Base-by-base conservation (phyloP, 2,329 filamentous ascomycete genomes). In the Plenodomus lindquistii region DNA sequence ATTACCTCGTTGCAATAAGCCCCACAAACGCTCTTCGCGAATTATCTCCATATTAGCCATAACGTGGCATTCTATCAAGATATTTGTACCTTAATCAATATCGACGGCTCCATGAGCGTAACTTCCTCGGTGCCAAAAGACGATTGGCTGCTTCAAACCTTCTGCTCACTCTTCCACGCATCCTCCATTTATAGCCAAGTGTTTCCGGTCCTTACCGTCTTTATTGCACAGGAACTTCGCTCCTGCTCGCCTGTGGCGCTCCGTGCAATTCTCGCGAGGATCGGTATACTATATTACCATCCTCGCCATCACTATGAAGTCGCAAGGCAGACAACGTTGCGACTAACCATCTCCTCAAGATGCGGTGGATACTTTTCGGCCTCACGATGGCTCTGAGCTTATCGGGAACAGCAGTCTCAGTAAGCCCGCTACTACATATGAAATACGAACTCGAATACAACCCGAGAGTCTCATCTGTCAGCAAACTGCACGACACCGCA, bases 31-130 rank as follows among this genome's bases (percentile, higher is more conserved):
- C 35, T 39, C 42, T 18, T 29, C 40, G 24, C 27, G 18, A 10
- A 47, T 37, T 39, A 41, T 17, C n/a, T 51, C 48, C 40, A 63
- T 56, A 59, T 63, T 59, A 55, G 15, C 53, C 60, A 57, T 59
- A 60, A 57, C 41, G 34, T 41, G 46, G 47, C 36, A 36, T 40
- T 18, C 27, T 31, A 31, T 31, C 36, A 24, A 43, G 11, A 44
- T 24, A 20, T 43, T 40, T 46, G 50, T 52, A 37, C 38, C n/a
- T 42, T 46, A 35, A 57, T 44, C 22, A 48, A 49, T 38, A 17
- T 34, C 51, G 40, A 43, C 54, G 41, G 20, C 35, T 34, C 35
- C 21, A 40, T 48, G 18, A 50, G 22, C 35, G 29, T 5, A 46
- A 44, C 40, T 19, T 39, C 57, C 52, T 52, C 60, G 44, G 50